Evolutionary conservation across 1,139 yeast genomes (phyloP).

Genomic region (Magnusiomyces paraingens): DNA sequence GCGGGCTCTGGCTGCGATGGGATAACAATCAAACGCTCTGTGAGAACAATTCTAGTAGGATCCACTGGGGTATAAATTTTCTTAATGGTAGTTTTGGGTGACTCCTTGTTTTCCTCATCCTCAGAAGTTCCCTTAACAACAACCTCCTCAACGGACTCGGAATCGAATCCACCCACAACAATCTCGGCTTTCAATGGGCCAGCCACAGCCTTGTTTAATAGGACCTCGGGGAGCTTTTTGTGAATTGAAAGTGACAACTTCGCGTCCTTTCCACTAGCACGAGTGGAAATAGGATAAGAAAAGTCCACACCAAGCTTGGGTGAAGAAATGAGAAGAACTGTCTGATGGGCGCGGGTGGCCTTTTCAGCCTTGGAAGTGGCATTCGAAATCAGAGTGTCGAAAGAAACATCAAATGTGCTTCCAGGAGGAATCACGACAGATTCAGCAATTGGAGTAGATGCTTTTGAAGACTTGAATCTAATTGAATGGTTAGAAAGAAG

Average conservation of each 20-base stretch:
- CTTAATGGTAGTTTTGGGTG: neutral
- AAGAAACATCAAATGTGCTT: neutral
- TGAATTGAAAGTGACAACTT: conserved; percentile 26
- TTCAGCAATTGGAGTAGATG: neutral
- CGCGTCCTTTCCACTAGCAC: conserved; percentile 26
- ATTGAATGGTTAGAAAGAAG: neutral
- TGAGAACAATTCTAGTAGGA: neutral
- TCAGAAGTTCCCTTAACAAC: conserved; percentile 4
- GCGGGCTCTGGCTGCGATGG: neutral
- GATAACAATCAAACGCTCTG: neutral
- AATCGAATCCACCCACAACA: conserved; percentile 14
- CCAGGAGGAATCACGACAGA: neutral
- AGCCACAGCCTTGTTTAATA: conserved; percentile 10
- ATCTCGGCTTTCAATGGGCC: conserved; percentile 15
- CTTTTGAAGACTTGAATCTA: neutral
- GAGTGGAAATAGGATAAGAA: conserved; percentile 24
- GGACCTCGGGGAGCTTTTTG: conserved; percentile 28
- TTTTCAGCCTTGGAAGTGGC: conserved; percentile 13
- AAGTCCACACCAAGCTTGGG: conserved; percentile 23
- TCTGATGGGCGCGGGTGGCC: conserved; percentile 26
- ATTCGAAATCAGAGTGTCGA: conserved; percentile 2
- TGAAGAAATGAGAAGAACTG: conserved; percentile 24
- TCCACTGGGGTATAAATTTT: neutral
- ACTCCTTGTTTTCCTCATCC: neutral
- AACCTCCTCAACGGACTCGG: neutral